Evolutionary conservation across 2,329 filamentous ascomycete species (phyloP).

Genomic region (Colletotrichum magnum): DNA sequence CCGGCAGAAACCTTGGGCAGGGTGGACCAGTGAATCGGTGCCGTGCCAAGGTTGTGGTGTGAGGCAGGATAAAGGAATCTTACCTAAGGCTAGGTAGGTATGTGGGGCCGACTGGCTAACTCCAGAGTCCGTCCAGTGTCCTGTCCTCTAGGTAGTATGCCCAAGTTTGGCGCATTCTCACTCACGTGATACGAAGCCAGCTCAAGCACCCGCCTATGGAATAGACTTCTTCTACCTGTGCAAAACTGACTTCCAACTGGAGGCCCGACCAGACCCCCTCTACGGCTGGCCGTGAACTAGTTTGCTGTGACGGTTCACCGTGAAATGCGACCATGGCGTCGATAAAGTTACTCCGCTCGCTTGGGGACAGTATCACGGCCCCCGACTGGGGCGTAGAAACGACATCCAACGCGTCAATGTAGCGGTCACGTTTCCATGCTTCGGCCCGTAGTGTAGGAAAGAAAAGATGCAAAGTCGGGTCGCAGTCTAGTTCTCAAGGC

Average conservation of each 20-base stretch:
- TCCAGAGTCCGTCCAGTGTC: too few relatives aligned
- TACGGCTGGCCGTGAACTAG: constrained; percentile 32
- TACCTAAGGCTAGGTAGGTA: too few relatives aligned
- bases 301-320: constrained; percentile 18
- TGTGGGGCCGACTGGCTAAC: too few relatives aligned
- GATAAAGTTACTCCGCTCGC: constrained; percentile 10
- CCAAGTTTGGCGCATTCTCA: too few relatives aligned
- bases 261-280: constrained; percentile 36
- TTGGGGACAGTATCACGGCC: constrained; percentile 10
- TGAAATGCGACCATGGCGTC: constrained; percentile 35
- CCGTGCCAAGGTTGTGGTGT: neutral
- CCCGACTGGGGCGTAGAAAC: neutral
- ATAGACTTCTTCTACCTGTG: neutral
- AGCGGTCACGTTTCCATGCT: neutral
- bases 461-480: neutral
- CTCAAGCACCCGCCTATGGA: neutral
- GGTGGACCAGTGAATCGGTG: constrained; percentile 20
- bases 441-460: neutral
- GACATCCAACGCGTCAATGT: constrained; percentile 9
- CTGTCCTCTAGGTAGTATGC: too few relatives aligned
- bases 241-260: constrained; percentile 26
- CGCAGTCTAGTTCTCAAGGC: constrained; percentile 27
- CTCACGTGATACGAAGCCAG: constrained; percentile 13
- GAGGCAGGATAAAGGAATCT: too few relatives aligned
- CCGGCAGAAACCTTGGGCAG: too few relatives aligned